Base-by-base conservation (phyloP, 73 alveolate genomes). In the Paramecium primaurelia region DNA sequence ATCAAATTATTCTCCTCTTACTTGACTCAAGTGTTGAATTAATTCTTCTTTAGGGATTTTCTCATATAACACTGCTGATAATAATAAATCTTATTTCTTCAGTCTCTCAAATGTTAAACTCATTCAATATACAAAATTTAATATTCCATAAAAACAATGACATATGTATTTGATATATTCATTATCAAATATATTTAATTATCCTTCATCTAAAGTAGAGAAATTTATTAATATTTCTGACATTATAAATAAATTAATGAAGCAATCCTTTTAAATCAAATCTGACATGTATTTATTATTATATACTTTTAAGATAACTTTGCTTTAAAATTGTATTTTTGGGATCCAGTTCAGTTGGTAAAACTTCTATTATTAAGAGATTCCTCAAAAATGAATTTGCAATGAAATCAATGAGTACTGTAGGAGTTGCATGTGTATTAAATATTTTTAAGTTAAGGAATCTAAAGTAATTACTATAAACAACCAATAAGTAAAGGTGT, bases 351-450 rank as follows among this genome's bases (percentile, higher is more conserved):
- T 80, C 91, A 18, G 91, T 80, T 8, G 91, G 91, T 6, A 80
- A 80, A 25, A 80, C 59, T 26, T 80, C 91, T 4, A 80, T 80
- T 0, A 80, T 80, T 4, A 45, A 80, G 26, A 40, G 91, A 47
- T 80, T 42, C 38, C 58, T 80, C 12, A 49, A 49, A 12, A 80
- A 80, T 44, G 91, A 80, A 80, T 80, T 80, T 47, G 91, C 91
- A 2, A 80, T 80, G 91, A 80, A 80, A 80, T 45, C 77, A n/a
- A 80, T 80, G 91, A 45, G 91, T 18, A 80, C 91, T 10, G 91
- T 80, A 4, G 91, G 91, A 44, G 91, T 80, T 14, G 91, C 77
- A 44, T 80, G 91, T 25, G 91, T 80, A 80, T 26, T 49, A 16
- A 18, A 22, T 42, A 0, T 12, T 12, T 11, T 2, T 11, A 45